These are phyloP conservation scores for Malassezia psittaci DNA, from an alignment of 1,284 basidiomycete species.

Conservation along the genomic window DNA sequence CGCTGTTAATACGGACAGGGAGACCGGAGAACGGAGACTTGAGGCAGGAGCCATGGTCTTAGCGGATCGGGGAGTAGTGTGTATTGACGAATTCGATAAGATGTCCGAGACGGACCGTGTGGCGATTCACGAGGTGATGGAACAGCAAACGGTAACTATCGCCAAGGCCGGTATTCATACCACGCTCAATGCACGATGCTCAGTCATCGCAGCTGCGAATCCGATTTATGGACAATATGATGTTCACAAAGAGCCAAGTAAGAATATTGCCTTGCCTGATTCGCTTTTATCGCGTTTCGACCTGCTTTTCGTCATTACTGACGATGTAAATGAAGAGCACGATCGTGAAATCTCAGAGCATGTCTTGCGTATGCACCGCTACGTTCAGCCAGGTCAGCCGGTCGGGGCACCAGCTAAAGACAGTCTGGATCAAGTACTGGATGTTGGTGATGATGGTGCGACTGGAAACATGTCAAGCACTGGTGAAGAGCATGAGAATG, in stretches of 20 bases:
- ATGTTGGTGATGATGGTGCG: conserved; percentile 27
- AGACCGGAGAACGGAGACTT: conserved; percentile 82
- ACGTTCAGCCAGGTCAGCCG: conserved; percentile 88
- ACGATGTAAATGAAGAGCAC: conserved; percentile 88
- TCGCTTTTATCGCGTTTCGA: conserved; percentile 98
- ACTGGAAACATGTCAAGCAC: not conserved
- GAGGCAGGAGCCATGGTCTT: conserved; percentile 99
- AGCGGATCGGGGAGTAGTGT: conserved; percentile 96
- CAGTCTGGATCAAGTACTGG: conserved; percentile 57
- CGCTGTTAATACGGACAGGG: conserved; percentile 96
- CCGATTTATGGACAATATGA: conserved; percentile 99
- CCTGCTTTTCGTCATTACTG: conserved; percentile 91
- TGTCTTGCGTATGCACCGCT: conserved; percentile 92
- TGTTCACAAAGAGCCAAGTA: conserved; percentile 97
- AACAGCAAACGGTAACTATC: conserved; percentile 92
- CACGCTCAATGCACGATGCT: conserved; percentile 91
- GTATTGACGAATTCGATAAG: conserved; percentile 99
- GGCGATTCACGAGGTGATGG: conserved; percentile 99
- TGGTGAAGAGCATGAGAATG: conserved; percentile 3
- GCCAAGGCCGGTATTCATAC: conserved; percentile 99
- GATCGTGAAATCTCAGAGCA: conserved; percentile 95
- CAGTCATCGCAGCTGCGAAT: conserved; percentile 94
- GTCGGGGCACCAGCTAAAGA: conserved; percentile 74
- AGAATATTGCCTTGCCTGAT: conserved; percentile 96
- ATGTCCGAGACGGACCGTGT: conserved; percentile 98